Evolutionary conservation across 129 eudicot species (phyloP).

Genomic region (Chrysanthemum makinoi): DNA sequence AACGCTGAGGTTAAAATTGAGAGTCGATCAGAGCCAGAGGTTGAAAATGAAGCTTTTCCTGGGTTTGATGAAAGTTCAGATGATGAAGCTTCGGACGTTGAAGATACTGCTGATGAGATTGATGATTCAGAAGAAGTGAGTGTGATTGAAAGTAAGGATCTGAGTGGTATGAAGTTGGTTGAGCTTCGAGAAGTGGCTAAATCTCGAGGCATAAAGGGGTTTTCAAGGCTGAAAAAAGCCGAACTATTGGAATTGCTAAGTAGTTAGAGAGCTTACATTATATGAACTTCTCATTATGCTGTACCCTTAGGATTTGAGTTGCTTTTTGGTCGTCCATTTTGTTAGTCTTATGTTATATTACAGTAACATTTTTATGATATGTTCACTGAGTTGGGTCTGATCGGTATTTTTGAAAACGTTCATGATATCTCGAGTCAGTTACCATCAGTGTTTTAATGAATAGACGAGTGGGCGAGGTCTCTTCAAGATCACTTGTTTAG

Average conservation of each 20-base stretch:
- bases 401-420: background rate
- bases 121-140: slow-evolving; percentile 40
- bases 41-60: slow-evolving; percentile 30
- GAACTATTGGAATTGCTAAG: slow-evolving; percentile 67
- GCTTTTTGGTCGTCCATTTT: slow-evolving; percentile 16
- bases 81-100: slow-evolving; percentile 41
- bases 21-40: slow-evolving; percentile 27
- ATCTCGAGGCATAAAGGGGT: slow-evolving; percentile 84
- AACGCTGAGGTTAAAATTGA: slow-evolving; percentile 22
- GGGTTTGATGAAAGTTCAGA: slow-evolving; percentile 46
- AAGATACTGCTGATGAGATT: slow-evolving; percentile 38
- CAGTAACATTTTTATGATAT: slow-evolving; percentile 4
- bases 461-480: too few relatives aligned
- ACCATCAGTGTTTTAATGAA: background rate
- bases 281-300: background rate
- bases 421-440: background rate
- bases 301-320: slow-evolving; percentile 20
- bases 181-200: slow-evolving; percentile 82
- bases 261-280: slow-evolving; percentile 25
- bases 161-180: slow-evolving; percentile 64
- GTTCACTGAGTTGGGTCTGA: slow-evolving; percentile 14
- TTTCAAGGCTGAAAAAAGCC: slow-evolving; percentile 70
- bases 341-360: slow-evolving; percentile 8
- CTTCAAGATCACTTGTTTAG: too few relatives aligned
- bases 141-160: slow-evolving; percentile 21